These are phyloP conservation scores for Phalaenopsis hybrid DNA, from an alignment of 116 monocot genomes.

Conservation along the genomic window DNA sequence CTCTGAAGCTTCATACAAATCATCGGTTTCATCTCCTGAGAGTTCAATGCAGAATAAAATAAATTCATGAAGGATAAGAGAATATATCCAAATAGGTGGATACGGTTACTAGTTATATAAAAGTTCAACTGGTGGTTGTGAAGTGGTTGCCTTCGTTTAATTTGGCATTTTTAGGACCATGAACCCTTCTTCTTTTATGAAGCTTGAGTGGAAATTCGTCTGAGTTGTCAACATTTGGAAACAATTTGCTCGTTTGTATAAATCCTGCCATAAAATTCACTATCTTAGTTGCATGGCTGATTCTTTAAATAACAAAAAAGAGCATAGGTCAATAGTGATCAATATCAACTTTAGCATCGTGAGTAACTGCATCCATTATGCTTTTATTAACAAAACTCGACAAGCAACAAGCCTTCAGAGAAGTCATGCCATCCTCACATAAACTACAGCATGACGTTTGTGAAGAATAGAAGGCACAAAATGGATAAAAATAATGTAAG, in stretches of 20 bases:
- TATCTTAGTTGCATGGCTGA: background rate
- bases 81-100: background rate
- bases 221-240: conserved; percentile 21
- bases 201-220: conserved; percentile 23
- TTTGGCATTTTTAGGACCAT: conserved; percentile 23
- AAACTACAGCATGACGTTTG: background rate
- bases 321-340: background rate
- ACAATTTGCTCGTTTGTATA: conserved; percentile 27
- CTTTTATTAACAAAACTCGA: background rate
- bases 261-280: conserved; percentile 33
- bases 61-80: background rate
- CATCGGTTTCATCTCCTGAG: conserved; percentile 37
- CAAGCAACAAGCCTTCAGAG: background rate
- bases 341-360: background rate
- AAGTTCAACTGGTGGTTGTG: background rate
- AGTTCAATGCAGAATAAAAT: background rate
- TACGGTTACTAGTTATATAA: background rate
- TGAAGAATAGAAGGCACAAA: background rate
- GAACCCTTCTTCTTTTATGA: conserved; percentile 28
- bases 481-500: background rate
- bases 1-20: conserved; percentile 23
- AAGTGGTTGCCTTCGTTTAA: conserved; percentile 12
- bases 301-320: background rate
- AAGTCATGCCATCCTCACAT: background rate
- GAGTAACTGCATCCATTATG: background rate